phyloP scores from a whole-genome alignment of 345 rosid genomes.

The Eucalyptus shirleyi region DNA sequence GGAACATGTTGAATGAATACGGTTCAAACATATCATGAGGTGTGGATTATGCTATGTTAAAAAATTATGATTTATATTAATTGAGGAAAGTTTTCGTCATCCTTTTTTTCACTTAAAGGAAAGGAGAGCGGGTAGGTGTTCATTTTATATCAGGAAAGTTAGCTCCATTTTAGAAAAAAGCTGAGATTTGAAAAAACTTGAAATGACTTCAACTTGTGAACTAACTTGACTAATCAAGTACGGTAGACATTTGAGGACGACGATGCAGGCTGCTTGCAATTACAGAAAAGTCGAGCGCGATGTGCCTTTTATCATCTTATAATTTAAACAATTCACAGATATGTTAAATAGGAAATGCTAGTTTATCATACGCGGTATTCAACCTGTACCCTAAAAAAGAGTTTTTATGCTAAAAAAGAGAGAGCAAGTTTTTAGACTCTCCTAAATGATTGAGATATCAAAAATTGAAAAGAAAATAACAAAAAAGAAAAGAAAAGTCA shows the following conservation, averaged over 20 bases:
- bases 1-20: too few species aligned
- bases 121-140: neutral
- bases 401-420: neutral
- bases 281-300: neutral
- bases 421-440: neutral
- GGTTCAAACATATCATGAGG: too few species aligned
- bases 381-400: neutral
- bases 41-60: too few species aligned
- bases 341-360: neutral
- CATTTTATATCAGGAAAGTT: neutral
- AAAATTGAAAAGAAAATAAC: neutral
- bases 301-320: neutral
- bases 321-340: neutral
- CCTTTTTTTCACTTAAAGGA: neutral
- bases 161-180: neutral
- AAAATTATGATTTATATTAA: too few species aligned
- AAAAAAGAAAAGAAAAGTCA: neutral
- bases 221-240: neutral
- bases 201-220: neutral
- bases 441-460: neutral
- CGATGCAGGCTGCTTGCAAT: neutral
- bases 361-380: neutral
- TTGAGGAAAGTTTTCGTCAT: too few species aligned
- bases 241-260: neutral
- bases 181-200: neutral